Evolutionary conservation across 2,329 filamentous ascomycete genomes (phyloP).

Genomic region (Aspergillus flavus): DNA sequence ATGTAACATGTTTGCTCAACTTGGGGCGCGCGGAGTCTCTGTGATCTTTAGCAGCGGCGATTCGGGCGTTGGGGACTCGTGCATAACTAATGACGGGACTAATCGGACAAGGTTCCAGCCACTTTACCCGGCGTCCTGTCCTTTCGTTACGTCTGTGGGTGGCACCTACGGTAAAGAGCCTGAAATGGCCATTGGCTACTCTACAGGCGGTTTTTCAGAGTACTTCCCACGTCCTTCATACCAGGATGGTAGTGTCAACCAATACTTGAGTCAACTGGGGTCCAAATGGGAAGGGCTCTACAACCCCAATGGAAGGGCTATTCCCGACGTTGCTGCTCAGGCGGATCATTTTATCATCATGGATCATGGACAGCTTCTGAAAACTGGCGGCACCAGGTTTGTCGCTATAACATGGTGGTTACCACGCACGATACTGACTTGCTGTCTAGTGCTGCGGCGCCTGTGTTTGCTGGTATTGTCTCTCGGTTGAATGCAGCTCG

Average conservation of each 20-base stretch:
- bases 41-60: constrained; percentile 69
- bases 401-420: constrained; percentile 14
- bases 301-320: constrained; percentile 58
- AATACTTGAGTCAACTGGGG: constrained; percentile 48
- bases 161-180: constrained; percentile 57
- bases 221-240: constrained; percentile 52
- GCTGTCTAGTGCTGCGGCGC: constrained; percentile 56
- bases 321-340: constrained; percentile 66
- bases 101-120: constrained; percentile 56
- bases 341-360: constrained; percentile 45
- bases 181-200: constrained; percentile 58
- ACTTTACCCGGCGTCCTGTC: constrained; percentile 60
- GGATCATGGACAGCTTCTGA: constrained; percentile 38
- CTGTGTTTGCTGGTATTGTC: constrained; percentile 65
- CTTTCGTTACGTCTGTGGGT: constrained; percentile 66
- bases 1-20: constrained; percentile 65
- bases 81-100: constrained; percentile 58
- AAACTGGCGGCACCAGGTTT: constrained; percentile 52
- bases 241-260: constrained; percentile 48
- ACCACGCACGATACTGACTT: neutral
- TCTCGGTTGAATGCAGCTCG: constrained; percentile 66
- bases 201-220: constrained; percentile 54
- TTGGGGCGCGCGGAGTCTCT: constrained; percentile 67
- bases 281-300: constrained; percentile 50
- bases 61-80: constrained; percentile 58